Evolutionary conservation across 441 rosid genomes (phyloP).

Genomic region (Croton setiger): DNA sequence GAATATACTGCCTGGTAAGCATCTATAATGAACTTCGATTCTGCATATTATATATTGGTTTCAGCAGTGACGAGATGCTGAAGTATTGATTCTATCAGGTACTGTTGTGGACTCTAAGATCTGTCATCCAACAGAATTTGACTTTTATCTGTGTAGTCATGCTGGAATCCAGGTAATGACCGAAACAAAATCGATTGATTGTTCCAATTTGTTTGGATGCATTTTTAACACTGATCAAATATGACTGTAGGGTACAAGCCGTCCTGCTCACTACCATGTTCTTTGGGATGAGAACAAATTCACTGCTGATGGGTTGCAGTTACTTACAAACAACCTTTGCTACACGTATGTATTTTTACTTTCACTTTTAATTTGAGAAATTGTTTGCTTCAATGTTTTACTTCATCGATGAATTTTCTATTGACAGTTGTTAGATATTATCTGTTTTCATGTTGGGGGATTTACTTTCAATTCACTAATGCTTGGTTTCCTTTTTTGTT

Average conservation of each 20-base stretch:
- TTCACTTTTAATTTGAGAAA: background rate
- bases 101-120: constrained; percentile 95
- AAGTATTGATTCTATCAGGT: constrained; percentile 35
- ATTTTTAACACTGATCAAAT: background rate
- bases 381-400: background rate
- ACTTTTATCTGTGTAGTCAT: constrained; percentile 94
- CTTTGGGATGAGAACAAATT: constrained; percentile 96
- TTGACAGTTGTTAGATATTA: background rate
- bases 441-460: background rate
- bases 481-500: no score
- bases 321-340: constrained; percentile 86
- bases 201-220: no score
- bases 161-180: constrained; percentile 88
- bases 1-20: constrained; percentile 79
- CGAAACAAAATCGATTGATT: background rate
- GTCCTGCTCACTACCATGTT: constrained; percentile 97
- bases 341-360: constrained; percentile 63
- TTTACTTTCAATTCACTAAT: no score
- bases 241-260: constrained; percentile 72
- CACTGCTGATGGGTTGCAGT: constrained; percentile 82
- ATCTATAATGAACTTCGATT: background rate
- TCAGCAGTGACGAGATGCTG: background rate
- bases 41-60: background rate
- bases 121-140: constrained; percentile 96
- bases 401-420: no score